Conservation (phyloP, 345 rosid genomes). For the Erysimum cheiranthoides region DNA sequence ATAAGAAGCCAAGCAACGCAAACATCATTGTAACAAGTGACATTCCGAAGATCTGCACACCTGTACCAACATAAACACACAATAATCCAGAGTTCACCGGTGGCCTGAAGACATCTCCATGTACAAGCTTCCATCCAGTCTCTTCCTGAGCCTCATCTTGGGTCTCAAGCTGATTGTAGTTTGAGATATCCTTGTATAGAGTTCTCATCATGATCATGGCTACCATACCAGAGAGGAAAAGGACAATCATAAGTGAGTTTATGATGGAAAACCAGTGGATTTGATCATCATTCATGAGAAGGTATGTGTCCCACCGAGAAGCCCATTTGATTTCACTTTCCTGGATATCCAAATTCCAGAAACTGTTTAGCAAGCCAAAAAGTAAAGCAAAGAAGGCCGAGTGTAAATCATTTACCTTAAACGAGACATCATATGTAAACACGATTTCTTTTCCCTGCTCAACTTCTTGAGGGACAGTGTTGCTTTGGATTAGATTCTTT, state of each 20-base stretch:
- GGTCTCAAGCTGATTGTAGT: constrained; percentile 94
- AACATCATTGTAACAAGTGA: constrained; percentile 96
- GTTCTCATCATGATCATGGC: constrained; percentile 99
- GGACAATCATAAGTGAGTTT: constrained; percentile 94
- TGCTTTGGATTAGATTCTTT: constrained; percentile 83
- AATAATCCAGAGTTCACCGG: constrained; percentile 82
- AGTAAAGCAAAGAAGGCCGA: background rate
- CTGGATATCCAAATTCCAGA: constrained; percentile 43
- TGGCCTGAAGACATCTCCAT: constrained; percentile 93
- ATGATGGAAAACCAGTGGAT: constrained; percentile 99
- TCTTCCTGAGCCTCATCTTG: constrained; percentile 99
- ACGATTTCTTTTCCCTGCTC: constrained; percentile 73
- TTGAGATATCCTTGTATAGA: constrained; percentile 88
- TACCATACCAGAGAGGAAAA: constrained; percentile 98
- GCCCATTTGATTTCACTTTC: constrained; percentile 99
- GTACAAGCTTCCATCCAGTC: constrained; percentile 99
- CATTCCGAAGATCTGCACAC: constrained; percentile 93
- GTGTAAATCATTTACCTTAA: constrained; percentile 55
- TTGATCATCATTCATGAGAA: constrained; percentile 97
- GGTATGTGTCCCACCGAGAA: constrained; percentile 98
- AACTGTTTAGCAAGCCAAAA: constrained; percentile 27
- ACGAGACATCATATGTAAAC: constrained; percentile 91
- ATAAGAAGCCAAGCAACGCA: constrained; percentile 88
- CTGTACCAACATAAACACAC: constrained; percentile 93
- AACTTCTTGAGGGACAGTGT: constrained; percentile 91